A percentile compares a stretch with the other conserved stretches of the same genome.
These are phyloP conservation scores for Anisodus acutangulus DNA, from an alignment of 257 asterid genomes.

Conservation along the genomic window DNA sequence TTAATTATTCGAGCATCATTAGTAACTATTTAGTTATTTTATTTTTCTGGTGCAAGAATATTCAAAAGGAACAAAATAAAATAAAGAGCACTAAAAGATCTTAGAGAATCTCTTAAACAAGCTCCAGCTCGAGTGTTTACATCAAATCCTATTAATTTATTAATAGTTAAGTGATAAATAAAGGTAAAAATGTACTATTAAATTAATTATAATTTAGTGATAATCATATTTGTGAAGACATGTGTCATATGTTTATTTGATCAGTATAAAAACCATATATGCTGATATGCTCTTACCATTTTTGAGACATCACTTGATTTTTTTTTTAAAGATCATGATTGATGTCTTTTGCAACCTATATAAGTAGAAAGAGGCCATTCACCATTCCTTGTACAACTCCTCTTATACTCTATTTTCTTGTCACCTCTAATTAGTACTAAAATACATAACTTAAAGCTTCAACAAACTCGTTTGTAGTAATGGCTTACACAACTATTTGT, in stretches of 20 bases:
- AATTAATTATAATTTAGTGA: no score
- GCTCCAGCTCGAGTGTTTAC: no score
- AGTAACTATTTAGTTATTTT: no score
- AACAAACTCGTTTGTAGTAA: background rate
- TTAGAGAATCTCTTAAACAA: background rate
- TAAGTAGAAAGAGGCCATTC: background rate
- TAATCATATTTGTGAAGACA: no score
- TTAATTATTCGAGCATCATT: no score
- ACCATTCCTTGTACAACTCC: background rate
- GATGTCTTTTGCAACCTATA: background rate
- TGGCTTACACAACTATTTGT: background rate
- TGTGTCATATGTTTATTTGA: no score
- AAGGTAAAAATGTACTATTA: no score
- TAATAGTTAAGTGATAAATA: no score
- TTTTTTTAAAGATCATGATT: background rate
- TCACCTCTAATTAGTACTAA: background rate
- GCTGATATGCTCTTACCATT: no score
- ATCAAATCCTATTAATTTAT: no score
- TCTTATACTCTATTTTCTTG: background rate
- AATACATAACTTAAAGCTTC: background rate
- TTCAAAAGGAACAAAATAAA: background rate
- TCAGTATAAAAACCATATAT: no score
- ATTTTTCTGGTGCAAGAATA: background rate
- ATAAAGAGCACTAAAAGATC: background rate
- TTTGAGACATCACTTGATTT: background rate